Evolutionary conservation across 208 protist species (phyloP).

Genomic region (Vickermania spadyakhi): DNA sequence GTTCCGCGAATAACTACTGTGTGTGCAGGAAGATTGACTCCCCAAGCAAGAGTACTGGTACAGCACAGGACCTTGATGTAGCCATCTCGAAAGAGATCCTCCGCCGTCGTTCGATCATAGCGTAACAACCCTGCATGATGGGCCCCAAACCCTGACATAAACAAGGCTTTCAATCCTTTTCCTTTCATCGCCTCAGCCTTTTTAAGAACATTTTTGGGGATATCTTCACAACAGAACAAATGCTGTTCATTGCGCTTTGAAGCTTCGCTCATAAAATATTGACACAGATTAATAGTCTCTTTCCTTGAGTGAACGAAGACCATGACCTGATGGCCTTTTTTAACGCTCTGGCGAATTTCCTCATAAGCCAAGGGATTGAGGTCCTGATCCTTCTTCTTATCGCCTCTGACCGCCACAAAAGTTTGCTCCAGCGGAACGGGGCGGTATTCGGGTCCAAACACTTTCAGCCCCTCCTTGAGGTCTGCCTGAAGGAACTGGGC

Average conservation of each 20-base stretch:
- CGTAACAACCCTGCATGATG: constrained; percentile 97
- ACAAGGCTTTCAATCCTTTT: constrained; percentile 83
- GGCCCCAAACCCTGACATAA: constrained; percentile 87
- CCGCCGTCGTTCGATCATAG: constrained; percentile 92
- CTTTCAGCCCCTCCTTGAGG: constrained; percentile 90
- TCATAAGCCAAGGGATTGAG: constrained; percentile 69
- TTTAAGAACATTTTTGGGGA: constrained; percentile 35
- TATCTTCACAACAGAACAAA: constrained; percentile 41
- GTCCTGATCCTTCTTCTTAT: constrained; percentile 17
- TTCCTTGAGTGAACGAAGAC: constrained; percentile 98
- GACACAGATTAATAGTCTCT: constrained; percentile 91
- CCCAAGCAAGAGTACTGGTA: constrained; percentile 99
- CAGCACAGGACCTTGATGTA: constrained; percentile 94
- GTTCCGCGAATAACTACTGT: constrained; percentile 98
- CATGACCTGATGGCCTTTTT: constrained; percentile 95
- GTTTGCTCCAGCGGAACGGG: constrained; percentile 95
- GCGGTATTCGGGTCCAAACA: constrained; percentile 94
- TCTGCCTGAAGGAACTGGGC: constrained; percentile 95
- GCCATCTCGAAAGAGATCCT: constrained; percentile 93
- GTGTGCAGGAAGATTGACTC: constrained; percentile 99
- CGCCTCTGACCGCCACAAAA: constrained; percentile 92
- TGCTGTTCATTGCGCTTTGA: constrained; percentile 29
- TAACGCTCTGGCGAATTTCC: constrained; percentile 78
- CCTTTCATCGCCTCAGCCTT: constrained; percentile 63
- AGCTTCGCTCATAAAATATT: constrained; percentile 87